Percentiles rank a stretch among this genome's conserved stretches.
These are phyloP conservation scores for Trifolium dubium DNA, from an alignment of 306 rosid genomes.

Conservation along the genomic window DNA sequence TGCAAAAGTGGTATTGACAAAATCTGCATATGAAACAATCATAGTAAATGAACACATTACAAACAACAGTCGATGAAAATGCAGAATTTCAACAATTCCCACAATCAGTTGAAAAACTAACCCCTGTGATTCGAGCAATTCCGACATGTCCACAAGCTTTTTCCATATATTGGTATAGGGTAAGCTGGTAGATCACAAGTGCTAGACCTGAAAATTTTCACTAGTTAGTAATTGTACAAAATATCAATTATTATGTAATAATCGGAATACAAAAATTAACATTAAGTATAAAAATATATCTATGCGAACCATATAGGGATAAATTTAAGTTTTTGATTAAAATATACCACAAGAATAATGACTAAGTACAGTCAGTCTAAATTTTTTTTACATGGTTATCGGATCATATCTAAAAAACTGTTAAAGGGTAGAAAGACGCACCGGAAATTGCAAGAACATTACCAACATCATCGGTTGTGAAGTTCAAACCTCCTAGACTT, in stretches of 20 bases:
- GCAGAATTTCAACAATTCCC: background rate
- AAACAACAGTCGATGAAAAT: background rate
- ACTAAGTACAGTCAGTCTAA: no score
- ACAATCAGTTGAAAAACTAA: conserved; percentile 45
- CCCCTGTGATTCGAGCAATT: conserved; percentile 58
- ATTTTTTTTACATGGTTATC: no score
- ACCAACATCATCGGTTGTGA: conserved; percentile 66
- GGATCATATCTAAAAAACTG: background rate
- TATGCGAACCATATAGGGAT: no score
- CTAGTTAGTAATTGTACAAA: background rate
- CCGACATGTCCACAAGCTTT: conserved; percentile 56
- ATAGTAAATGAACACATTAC: background rate
- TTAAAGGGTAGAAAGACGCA: conserved; percentile 18
- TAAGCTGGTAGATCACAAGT: conserved; percentile 61
- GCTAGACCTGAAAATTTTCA: conserved; percentile 56
- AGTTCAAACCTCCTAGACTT: conserved; percentile 68
- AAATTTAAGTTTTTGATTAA: no score
- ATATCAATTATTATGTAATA: no score
- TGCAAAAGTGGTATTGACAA: conserved; percentile 52
- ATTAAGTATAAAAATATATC: no score
- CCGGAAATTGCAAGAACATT: conserved; percentile 74
- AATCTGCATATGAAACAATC: conserved; percentile 32
- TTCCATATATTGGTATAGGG: conserved; percentile 56
- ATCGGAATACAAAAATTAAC: background rate
- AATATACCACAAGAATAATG: no score